Base-by-base conservation (phyloP, 2,329 filamentous ascomycete genomes). In the Aspergillus neoniger region DNA sequence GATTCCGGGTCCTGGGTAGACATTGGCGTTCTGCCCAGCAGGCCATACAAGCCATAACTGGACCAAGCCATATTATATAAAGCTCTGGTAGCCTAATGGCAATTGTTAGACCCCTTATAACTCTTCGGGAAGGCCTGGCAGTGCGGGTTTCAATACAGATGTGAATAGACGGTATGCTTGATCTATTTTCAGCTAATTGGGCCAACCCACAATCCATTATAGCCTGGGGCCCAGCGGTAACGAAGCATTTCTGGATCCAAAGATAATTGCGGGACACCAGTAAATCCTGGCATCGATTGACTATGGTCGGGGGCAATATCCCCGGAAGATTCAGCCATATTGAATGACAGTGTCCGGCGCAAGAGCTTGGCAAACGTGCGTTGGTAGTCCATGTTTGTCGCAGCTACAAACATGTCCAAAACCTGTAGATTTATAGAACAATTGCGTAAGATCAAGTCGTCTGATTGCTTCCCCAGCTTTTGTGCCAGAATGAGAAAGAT, bases 361-460 rank as follows among this genome's bases (percentile, higher is more conserved):
- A 54, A 21, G 9, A 54, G 51, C 23, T 54, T 28, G 23, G 51
- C 51, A 54, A 47, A 55, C 4, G 39, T 55, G 7, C 52, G 52
- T 25, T 55, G 52, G 17, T 44, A 55, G 41, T 55, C 52, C 52
- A 55, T 55, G n/a, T 55, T 55, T 8, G 52, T 55, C 3, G 52
- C 38, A 5, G 28, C 38, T 10, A 55, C 52, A 36, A 55, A 55
- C 23, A 44, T 32, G n/a, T 55, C 52, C 39, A 55, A 32, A 2
- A 55, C 52, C 23, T 55, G 52, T 2, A 55, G 39, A 8, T 55
- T 55, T 2, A 55, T 55, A 2, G 52, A 23, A 19, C 52, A 55
- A 19, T 55, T 55, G 23, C 38, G 52, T 30, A 55, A 10, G 21
- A 55, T 55, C 5, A 55, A 5, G 9, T 21, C 25, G 12, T 55